phyloP scores from a whole-genome alignment of 352 stramenopile species.

The Pythium chondricola region DNA sequence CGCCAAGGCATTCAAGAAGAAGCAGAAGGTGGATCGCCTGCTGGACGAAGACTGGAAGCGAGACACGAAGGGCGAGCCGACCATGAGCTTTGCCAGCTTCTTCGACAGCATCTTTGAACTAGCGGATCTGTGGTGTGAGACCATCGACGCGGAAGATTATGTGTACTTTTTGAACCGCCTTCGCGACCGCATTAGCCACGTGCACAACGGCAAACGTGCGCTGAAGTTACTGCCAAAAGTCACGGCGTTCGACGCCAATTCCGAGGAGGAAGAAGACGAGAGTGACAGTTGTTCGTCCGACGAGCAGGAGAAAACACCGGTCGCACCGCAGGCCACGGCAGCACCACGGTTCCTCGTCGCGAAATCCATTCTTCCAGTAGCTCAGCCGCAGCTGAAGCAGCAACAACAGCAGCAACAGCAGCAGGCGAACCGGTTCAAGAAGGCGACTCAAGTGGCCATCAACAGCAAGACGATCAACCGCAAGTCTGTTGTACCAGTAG shows the following conservation, averaged over 20 bases:
- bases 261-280: slow-evolving; percentile 24
- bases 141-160: slow-evolving; percentile 61
- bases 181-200: slow-evolving; percentile 29
- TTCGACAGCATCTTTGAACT: slow-evolving; percentile 74
- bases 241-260: slow-evolving; percentile 39
- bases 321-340: not conserved
- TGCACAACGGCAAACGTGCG: slow-evolving; percentile 24
- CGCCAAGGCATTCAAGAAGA: slow-evolving; percentile 22
- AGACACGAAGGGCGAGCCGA: slow-evolving; percentile 42
- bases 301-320: slow-evolving; percentile 1
- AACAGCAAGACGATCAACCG: not conserved
- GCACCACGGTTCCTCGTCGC: slow-evolving; percentile 1
- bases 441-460: slow-evolving; percentile 4
- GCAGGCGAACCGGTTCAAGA: not conserved
- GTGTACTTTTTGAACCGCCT: slow-evolving; percentile 43
- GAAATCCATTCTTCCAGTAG: slow-evolving; percentile 7
- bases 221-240: slow-evolving; percentile 42
- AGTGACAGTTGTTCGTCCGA: slow-evolving; percentile 25
- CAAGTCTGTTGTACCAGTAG: not conserved
- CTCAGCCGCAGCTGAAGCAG: slow-evolving; percentile 2
- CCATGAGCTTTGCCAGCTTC: slow-evolving; percentile 65
- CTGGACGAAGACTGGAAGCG: slow-evolving; percentile 60
- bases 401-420: not conserved
- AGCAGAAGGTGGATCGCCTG: slow-evolving; percentile 32
- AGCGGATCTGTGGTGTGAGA: slow-evolving; percentile 68